These are phyloP conservation scores for Oenanthe javanica DNA, from an alignment of 140 eudicot species.

Conservation along the genomic window DNA sequence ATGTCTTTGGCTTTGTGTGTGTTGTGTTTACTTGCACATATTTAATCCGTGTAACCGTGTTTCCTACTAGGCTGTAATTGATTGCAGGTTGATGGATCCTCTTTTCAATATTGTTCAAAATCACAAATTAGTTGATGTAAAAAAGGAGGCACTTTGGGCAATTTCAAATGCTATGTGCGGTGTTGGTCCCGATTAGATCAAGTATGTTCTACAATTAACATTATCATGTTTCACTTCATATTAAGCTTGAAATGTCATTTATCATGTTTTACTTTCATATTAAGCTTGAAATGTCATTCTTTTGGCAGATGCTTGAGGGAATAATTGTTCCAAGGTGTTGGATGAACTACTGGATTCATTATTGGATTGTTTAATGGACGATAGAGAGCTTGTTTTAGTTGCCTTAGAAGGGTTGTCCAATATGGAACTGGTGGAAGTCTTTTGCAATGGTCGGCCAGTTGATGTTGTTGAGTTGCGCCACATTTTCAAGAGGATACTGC, in stretches of 20 bases:
- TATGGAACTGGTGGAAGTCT: neutral
- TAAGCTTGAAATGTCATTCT: neutral
- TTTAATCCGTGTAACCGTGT: no score
- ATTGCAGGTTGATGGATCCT: neutral
- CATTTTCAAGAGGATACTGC: neutral
- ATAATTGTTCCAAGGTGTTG: neutral
- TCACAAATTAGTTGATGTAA: neutral
- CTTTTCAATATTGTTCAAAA: neutral
- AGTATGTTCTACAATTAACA: neutral
- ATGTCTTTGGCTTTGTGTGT: neutral
- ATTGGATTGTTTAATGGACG: rapidly evolving
- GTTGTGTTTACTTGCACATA: neutral
- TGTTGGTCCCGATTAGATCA: neutral
- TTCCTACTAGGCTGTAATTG: neutral
- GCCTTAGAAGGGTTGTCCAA: neutral
- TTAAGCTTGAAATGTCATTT: no score
- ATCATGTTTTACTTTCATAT: no score
- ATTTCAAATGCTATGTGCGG: neutral
- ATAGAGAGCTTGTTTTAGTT: neutral
- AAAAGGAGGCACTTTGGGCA: neutral
- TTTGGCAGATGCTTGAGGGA: neutral
- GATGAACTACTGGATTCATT: neutral
- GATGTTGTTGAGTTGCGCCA: neutral
- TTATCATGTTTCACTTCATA: no score
- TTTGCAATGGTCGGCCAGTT: neutral